A percentile compares a stretch with the other conserved stretches of the same genome.
phyloP scores from a whole-genome alignment of 176 grass and related monocot species.

The Juncus effusus region DNA sequence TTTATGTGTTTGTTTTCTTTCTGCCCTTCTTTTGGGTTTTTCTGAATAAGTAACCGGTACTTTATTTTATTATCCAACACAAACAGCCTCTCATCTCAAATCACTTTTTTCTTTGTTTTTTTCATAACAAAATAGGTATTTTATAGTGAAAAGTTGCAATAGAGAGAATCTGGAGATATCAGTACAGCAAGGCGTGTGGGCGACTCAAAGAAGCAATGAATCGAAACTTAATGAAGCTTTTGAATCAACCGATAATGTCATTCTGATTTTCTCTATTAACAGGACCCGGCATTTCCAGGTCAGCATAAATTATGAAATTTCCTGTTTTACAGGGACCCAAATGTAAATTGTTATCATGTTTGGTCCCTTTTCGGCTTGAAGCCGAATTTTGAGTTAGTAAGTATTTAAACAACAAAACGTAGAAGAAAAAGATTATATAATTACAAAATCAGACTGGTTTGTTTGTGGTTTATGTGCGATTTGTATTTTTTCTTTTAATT shows the following conservation, averaged over 20 bases:
- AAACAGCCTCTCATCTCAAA: conserved; percentile 32
- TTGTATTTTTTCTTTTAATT: no score
- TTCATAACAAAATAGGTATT: conserved; percentile 80
- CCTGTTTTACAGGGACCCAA: no score
- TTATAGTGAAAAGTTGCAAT: conserved; percentile 99
- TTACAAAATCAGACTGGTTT: no score
- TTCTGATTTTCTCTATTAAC: conserved; percentile 98
- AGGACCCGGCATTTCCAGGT: conserved; percentile 97
- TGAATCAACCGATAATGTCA: conserved; percentile 96
- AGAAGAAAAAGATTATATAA: no score
- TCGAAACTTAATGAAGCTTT: conserved; percentile 99
- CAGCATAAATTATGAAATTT: not conserved
- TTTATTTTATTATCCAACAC: not conserved
- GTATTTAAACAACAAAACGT: no score
- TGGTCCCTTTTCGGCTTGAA: no score
- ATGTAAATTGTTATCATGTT: no score
- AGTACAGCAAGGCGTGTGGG: conserved; percentile 95
- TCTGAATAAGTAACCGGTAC: not conserved
- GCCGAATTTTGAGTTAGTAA: no score
- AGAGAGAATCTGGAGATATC: conserved; percentile 97
- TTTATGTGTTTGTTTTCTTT: conserved; percentile 2
- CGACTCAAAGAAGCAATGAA: conserved; percentile 95
- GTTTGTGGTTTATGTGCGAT: no score
- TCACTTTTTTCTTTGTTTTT: conserved; percentile 28
- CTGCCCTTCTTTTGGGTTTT: conserved; percentile 14